Evolutionary conservation across 495 filamentous ascomycete species (phyloP).

Genomic region (Hypoxylon rickii): DNA sequence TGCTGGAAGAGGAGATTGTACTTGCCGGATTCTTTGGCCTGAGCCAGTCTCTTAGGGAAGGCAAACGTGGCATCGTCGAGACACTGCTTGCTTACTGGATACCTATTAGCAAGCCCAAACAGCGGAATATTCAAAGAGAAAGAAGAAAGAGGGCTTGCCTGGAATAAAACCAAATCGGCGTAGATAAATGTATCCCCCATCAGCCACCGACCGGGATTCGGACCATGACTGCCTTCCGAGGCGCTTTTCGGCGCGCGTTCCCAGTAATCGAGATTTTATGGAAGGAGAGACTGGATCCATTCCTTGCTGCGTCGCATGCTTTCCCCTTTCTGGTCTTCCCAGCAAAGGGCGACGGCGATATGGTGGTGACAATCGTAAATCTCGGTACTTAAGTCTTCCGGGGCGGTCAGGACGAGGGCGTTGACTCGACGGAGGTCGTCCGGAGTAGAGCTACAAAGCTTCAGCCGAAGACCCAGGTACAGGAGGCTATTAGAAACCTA

Average conservation of each 20-base stretch:
- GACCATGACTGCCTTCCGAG: constrained; percentile 24
- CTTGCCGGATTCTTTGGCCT: constrained; percentile 51
- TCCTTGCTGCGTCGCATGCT: constrained; percentile 49
- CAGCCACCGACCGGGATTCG: constrained; percentile 45
- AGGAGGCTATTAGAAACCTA: constrained; percentile 59
- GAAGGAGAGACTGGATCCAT: constrained; percentile 51
- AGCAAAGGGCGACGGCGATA: constrained; percentile 49
- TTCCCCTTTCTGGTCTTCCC: constrained; percentile 61
- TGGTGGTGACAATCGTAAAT: constrained; percentile 47
- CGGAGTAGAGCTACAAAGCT: constrained; percentile 37
- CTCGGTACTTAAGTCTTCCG: constrained; percentile 48
- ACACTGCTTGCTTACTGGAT: constrained; percentile 40
- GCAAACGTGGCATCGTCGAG: constrained; percentile 59
- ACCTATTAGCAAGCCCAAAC: not conserved
- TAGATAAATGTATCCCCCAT: constrained; percentile 53
- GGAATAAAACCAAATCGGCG: constrained; percentile 61
- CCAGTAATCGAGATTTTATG: constrained; percentile 60
- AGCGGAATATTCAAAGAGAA: constrained; percentile 2
- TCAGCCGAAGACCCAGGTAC: constrained; percentile 54
- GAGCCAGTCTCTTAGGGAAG: constrained; percentile 63
- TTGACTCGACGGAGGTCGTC: constrained; percentile 45
- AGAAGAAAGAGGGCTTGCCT: constrained; percentile 37
- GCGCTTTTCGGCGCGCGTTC: constrained; percentile 51
- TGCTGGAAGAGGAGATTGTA: constrained; percentile 57
- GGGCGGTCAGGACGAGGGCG: constrained; percentile 15